Conservation (phyloP, 345 rosid genomes). For the Citrus cavaleriei region DNA sequence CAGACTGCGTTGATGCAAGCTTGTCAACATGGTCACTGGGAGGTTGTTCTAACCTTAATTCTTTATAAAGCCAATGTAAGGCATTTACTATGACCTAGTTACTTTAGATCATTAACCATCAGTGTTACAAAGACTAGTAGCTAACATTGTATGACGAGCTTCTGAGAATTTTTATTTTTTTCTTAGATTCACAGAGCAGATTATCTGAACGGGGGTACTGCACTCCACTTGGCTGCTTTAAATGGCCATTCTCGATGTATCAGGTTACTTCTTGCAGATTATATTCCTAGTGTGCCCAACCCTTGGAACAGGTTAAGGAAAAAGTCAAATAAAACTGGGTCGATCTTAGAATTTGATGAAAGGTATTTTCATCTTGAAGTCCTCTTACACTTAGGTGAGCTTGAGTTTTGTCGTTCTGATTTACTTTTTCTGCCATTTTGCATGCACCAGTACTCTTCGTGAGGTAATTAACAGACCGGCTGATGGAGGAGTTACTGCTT, state of each 20-base stretch:
- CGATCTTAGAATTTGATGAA: conserved; percentile 52
- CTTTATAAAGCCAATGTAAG: conserved; percentile 92
- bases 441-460: conserved; percentile 48
- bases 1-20: conserved; percentile 99
- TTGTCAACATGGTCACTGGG: conserved; percentile 99
- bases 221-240: conserved; percentile 89
- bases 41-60: conserved; percentile 82
- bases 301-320: conserved; percentile 47
- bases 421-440: conserved; percentile 7
- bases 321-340: conserved; percentile 26
- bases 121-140: neutral
- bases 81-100: neutral
- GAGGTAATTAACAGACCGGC: conserved; percentile 76
- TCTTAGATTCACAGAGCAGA: conserved; percentile 84
- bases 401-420: neutral
- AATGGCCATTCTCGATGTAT: conserved; percentile 87
- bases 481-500: conserved; percentile 93
- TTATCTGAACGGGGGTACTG: conserved; percentile 93
- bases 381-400: neutral
- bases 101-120: neutral
- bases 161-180: conserved; percentile 14
- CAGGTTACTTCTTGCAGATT: conserved; percentile 86
- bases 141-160: conserved; percentile 19
- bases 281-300: conserved; percentile 66
- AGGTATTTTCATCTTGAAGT: conserved; percentile 29